phyloP scores from a whole-genome alignment of 2,329 filamentous ascomycete genomes.

The Aureobasidium subglaciale region DNA sequence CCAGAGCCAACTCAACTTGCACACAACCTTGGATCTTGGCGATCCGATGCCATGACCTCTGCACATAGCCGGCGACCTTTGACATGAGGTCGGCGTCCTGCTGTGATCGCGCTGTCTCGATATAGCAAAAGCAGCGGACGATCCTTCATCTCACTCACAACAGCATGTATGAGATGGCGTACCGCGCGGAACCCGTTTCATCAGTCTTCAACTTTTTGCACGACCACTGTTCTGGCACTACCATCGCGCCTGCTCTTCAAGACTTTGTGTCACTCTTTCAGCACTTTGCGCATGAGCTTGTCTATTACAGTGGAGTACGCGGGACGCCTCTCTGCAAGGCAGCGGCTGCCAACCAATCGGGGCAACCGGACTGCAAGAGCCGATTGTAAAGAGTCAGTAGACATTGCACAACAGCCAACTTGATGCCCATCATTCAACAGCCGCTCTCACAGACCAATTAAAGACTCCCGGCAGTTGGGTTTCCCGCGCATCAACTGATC shows the following conservation, averaged over 20 bases:
- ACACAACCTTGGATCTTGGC: neutral
- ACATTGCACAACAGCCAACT: neutral
- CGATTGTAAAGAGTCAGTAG: neutral
- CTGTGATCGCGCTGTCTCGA: neutral
- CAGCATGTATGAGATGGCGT: neutral
- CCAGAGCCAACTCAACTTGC: too few species aligned
- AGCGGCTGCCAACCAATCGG: neutral
- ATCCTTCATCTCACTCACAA: neutral
- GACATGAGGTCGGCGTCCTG: neutral
- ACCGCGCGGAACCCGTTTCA: conserved; percentile 1
- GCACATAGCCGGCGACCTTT: neutral
- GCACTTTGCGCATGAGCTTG: conserved; percentile 1
- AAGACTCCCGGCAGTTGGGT: neutral
- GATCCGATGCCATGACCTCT: neutral
- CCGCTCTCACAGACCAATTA: conserved; percentile 1
- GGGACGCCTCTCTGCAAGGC: neutral
- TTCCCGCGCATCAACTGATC: neutral
- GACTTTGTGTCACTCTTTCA: neutral
- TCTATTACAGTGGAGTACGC: neutral
- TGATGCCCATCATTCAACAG: neutral
- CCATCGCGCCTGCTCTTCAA: neutral
- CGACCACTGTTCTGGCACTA: neutral
- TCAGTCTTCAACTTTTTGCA: neutral
- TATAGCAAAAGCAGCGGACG: neutral
- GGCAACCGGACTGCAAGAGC: neutral